A percentile compares a stretch with the other conserved stretches of the same genome.
Evolutionary conservation across 202 grass and related monocot species (phyloP).

Genomic region (Miscanthus sacchariflorus): DNA sequence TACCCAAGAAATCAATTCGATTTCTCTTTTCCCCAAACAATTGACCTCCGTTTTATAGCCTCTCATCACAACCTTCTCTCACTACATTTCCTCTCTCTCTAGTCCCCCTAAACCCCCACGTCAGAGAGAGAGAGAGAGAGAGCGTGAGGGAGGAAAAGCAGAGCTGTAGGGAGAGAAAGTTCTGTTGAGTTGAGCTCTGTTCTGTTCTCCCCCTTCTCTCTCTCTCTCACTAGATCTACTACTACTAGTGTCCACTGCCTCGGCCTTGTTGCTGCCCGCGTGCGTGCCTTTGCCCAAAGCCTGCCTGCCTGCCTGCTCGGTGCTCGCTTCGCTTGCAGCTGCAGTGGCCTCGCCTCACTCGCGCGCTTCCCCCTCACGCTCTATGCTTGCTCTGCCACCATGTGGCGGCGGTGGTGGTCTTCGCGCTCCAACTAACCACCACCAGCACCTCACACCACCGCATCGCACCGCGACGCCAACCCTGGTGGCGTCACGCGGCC

Average conservation of each 20-base stretch:
- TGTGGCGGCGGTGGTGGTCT: slow-evolving; percentile 22
- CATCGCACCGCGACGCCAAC: background rate
- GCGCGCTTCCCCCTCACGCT: slow-evolving; percentile 40
- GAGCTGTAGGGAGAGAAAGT: slow-evolving; percentile 29
- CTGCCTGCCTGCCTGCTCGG: slow-evolving; percentile 35
- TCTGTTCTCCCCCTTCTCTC: background rate
- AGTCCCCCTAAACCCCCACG: slow-evolving; percentile 8
- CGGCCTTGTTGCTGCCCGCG: slow-evolving; percentile 36
- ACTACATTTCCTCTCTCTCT: slow-evolving; percentile 45
- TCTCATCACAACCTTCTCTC: slow-evolving; percentile 51
- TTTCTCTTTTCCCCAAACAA: slow-evolving; percentile 39
- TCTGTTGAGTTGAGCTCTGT: background rate
- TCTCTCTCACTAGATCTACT: slow-evolving; percentile 50
- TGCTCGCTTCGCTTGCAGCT: slow-evolving; percentile 22
- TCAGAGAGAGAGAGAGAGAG: slow-evolving; percentile 36
- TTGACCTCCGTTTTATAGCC: slow-evolving; percentile 58
- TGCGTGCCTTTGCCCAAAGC: slow-evolving; percentile 42
- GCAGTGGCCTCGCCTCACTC: slow-evolving; percentile 21
- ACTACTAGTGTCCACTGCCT: background rate
- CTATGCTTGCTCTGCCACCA: slow-evolving; percentile 55
- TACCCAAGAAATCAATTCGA: slow-evolving; percentile 14
- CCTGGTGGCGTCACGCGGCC: slow-evolving; percentile 36
- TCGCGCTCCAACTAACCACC: slow-evolving; percentile 45
- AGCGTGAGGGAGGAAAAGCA: slow-evolving; percentile 4
- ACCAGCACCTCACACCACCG: slow-evolving; percentile 4